Percentiles rank a stretch among this genome's conserved stretches.
Conservation (phyloP, 352 stramenopile genomes). For the Phytophthora colocasiae region DNA sequence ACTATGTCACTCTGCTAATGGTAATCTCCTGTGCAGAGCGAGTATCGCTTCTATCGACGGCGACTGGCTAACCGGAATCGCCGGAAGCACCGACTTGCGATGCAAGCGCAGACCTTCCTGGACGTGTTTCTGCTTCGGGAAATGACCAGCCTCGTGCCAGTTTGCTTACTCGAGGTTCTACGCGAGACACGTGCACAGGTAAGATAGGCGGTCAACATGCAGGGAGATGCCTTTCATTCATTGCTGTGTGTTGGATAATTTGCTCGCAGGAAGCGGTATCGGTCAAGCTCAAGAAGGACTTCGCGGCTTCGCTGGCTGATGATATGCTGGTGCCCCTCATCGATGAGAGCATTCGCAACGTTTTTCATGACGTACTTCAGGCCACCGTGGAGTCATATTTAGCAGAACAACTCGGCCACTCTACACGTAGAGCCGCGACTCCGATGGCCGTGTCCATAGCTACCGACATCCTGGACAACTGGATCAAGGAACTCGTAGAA, state of each 20-base stretch:
- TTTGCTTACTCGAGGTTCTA: conserved; percentile 51
- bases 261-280: conserved; percentile 23
- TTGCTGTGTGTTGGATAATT: background rate
- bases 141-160: conserved; percentile 37
- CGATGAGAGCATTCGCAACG: conserved; percentile 33
- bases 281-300: conserved; percentile 27
- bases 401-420: conserved; percentile 34
- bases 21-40: conserved; percentile 29
- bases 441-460: conserved; percentile 26
- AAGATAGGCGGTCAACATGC: conserved; percentile 3
- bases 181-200: conserved; percentile 41
- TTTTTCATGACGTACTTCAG: conserved; percentile 46
- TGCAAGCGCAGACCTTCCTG: conserved; percentile 35
- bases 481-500: conserved; percentile 36
- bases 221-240: no score
- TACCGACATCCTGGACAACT: conserved; percentile 46
- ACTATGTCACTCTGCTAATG: background rate
- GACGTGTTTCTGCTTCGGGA: conserved; percentile 44
- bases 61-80: conserved; percentile 28
- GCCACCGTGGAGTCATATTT: conserved; percentile 52
- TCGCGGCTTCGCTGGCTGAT: conserved; percentile 22
- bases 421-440: conserved; percentile 28
- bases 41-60: conserved; percentile 52
- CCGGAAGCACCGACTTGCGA: conserved; percentile 25
- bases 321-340: conserved; percentile 25